A percentile compares a stretch with the other conserved stretches of the same genome.
phyloP scores from a whole-genome alignment of 192 early-diverging fungal species.

The Coemansia sp. region DNA sequence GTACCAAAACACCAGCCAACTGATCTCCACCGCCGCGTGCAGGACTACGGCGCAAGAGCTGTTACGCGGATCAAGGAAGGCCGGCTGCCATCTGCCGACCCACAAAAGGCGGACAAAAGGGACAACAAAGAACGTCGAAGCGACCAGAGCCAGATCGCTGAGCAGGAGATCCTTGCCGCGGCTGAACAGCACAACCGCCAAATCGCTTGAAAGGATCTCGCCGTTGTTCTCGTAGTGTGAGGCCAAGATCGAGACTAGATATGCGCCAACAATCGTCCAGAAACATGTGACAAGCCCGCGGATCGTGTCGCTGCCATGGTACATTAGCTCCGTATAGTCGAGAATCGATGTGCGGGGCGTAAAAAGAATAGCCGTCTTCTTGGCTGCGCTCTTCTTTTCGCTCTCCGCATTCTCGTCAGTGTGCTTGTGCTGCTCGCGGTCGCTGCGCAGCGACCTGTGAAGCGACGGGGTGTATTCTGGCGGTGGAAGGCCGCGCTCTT shows the following conservation, averaged over 20 bases:
- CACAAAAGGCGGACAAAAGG: conserved; percentile 45
- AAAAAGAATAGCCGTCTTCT: conserved; percentile 23
- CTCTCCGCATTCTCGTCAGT: background rate
- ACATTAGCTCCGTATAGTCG: conserved; percentile 56
- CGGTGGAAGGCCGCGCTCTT: conserved; percentile 19
- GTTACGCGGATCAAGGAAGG: conserved; percentile 24
- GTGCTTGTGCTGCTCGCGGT: conserved; percentile 10
- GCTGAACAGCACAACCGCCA: conserved; percentile 41
- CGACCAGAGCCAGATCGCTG: conserved; percentile 71
- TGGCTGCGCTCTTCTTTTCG: background rate
- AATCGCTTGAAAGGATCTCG: conserved; percentile 29
- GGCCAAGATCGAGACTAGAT: conserved; percentile 38
- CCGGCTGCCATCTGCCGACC: conserved; percentile 26
- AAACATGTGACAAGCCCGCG: conserved; percentile 52
- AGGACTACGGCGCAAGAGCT: conserved; percentile 14
- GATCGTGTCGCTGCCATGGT: conserved; percentile 49
- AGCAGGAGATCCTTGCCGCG: conserved; percentile 64
- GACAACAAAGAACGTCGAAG: conserved; percentile 63
- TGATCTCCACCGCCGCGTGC: conserved; percentile 63
- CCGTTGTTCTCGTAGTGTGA: conserved; percentile 46
- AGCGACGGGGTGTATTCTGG: conserved; percentile 35
- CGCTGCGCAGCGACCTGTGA: conserved; percentile 35
- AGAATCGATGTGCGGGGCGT: conserved; percentile 46
- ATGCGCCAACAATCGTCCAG: conserved; percentile 50
- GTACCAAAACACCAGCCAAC: conserved; percentile 60